Evolutionary conservation across 1,284 basidiomycete species (phyloP).

Genomic region (Ustilago esculenta): DNA sequence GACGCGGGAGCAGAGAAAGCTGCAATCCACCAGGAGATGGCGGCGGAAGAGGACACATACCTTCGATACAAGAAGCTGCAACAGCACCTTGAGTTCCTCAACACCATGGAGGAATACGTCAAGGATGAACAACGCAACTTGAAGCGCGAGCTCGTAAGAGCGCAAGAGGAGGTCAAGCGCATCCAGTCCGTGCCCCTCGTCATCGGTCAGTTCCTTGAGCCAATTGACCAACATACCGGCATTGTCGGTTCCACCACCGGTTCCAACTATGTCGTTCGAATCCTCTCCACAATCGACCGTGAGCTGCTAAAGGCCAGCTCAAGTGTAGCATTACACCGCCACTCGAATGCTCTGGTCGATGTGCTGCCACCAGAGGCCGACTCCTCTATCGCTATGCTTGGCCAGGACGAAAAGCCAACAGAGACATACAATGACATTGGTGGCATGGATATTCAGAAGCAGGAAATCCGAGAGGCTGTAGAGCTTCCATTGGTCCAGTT

Average conservation of each 20-base stretch:
- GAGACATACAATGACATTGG: conserved; percentile 75
- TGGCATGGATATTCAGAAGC: conserved; percentile 97
- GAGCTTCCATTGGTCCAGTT: conserved; percentile 94
- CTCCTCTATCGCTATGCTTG: conserved; percentile 82
- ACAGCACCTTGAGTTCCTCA: conserved; percentile 66
- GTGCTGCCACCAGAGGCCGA: conserved; percentile 98
- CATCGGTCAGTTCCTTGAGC: conserved; percentile 98
- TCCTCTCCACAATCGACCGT: conserved; percentile 94
- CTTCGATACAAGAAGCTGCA: conserved; percentile 66
- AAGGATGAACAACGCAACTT: conserved; percentile 99
- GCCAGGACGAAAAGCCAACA: conserved; percentile 77
- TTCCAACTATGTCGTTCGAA: conserved; percentile 97
- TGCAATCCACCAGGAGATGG: conserved; percentile 55
- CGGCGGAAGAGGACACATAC: conserved; percentile 61
- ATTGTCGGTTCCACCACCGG: conserved; percentile 99
- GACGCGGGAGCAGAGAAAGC: conserved; percentile 59
- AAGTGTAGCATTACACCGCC: conserved; percentile 95
- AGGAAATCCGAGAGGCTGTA: conserved; percentile 98
- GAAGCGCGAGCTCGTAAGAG: conserved; percentile 95
- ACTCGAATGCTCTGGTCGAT: conserved; percentile 98
- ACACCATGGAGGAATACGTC: conserved; percentile 77
- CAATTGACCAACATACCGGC: conserved; percentile 96
- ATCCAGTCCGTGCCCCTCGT: conserved; percentile 99
- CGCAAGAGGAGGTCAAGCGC: conserved; percentile 98
- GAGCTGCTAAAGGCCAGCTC: conserved; percentile 96